Percentiles rank a stretch among this genome's conserved stretches.
These are phyloP conservation scores for Hyaloscypha bicolor DNA, from an alignment of 495 filamentous ascomycete genomes.

Conservation along the genomic window DNA sequence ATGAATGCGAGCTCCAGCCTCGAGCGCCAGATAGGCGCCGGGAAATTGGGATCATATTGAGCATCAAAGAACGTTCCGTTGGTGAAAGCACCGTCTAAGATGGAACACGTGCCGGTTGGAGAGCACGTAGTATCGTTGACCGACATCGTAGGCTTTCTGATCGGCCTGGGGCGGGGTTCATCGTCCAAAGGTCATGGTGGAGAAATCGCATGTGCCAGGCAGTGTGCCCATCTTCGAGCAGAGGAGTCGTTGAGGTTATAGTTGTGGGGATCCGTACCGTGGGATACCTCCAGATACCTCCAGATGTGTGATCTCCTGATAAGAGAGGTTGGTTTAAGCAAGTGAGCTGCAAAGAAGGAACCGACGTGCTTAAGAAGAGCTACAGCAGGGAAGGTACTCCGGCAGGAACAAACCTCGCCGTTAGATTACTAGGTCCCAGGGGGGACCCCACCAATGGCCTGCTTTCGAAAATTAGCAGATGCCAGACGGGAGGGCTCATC, in stretches of 20 bases:
- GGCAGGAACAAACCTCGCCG: neutral
- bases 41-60: constrained; percentile 19
- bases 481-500: neutral
- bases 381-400: neutral
- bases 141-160: neutral
- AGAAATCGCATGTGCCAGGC: neutral
- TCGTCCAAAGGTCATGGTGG: neutral
- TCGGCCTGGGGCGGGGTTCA: neutral
- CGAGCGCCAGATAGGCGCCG: constrained; percentile 8
- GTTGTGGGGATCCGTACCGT: neutral
- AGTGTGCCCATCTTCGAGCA: neutral
- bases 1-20: constrained; percentile 25
- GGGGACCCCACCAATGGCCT: neutral
- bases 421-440: neutral
- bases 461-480: neutral
- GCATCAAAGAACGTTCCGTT: constrained; percentile 22
- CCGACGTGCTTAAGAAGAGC: neutral
- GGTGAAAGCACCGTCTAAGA: constrained; percentile 5
- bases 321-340: neutral
- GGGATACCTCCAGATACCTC: neutral
- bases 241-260: neutral
- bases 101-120: constrained; percentile 11
- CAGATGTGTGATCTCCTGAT: neutral
- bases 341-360: neutral
- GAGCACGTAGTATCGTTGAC: constrained; percentile 23